A percentile compares a stretch with the other conserved stretches of the same genome.
Conservation (phyloP, 2,329 filamentous ascomycete species). For the Fusarium fracticaudum region DNA sequence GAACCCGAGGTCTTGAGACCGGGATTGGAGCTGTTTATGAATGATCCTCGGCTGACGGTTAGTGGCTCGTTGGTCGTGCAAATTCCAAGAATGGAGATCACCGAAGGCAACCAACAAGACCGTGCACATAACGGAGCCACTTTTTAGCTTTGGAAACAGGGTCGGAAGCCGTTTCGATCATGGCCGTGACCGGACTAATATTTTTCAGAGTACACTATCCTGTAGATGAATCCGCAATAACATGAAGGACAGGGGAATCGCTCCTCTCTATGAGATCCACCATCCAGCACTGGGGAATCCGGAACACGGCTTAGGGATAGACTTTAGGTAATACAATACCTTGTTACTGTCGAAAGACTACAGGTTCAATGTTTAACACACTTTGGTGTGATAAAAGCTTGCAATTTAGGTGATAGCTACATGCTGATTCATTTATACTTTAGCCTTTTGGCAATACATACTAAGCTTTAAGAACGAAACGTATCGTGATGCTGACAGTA, state of each 20-base stretch:
- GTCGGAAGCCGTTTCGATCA: rapidly evolving
- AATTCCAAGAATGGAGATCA: background rate
- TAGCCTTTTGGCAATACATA: background rate
- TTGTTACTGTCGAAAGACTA: background rate
- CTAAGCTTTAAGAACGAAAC: background rate
- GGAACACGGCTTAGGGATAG: rapidly evolving
- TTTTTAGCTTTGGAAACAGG: no score
- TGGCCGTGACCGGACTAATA: background rate
- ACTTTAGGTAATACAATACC: background rate
- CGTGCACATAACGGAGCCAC: background rate
- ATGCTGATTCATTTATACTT: background rate
- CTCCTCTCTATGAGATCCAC: background rate
- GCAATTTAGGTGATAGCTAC: rapidly evolving
- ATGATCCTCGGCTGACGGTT: background rate
- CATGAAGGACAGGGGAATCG: rapidly evolving
- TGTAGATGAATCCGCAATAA: rapidly evolving
- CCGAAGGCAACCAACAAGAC: background rate
- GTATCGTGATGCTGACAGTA: background rate
- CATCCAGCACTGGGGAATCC: background rate
- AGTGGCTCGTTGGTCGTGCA: background rate
- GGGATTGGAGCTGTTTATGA: background rate
- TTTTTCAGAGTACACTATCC: rapidly evolving
- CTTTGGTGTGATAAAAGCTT: background rate
- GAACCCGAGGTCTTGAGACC: background rate
- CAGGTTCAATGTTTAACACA: rapidly evolving